Evolutionary conservation across 169 alveolate genomes (phyloP).

Genomic region (Theileria parva): DNA sequence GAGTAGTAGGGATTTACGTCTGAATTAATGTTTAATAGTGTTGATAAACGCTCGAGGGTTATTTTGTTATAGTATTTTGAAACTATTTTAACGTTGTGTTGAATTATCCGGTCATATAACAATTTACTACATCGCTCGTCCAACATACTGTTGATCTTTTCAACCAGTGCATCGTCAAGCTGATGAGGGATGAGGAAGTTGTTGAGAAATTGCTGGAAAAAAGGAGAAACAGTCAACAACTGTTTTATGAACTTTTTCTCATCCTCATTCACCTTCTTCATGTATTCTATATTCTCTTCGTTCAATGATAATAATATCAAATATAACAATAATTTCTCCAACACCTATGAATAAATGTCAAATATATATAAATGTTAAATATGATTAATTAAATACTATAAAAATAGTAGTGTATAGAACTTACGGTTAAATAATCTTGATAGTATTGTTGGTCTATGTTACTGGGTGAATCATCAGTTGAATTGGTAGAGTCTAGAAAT

Average conservation of each 20-base stretch:
- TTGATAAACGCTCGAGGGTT: slow-evolving; percentile 58
- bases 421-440: neutral
- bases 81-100: slow-evolving; percentile 72
- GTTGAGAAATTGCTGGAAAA: slow-evolving; percentile 65
- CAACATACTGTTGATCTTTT: slow-evolving; percentile 32
- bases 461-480: neutral
- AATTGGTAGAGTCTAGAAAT: neutral
- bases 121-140: slow-evolving; percentile 31
- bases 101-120: slow-evolving; percentile 73
- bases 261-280: slow-evolving; percentile 36
- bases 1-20: slow-evolving; percentile 56
- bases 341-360: too few species aligned
- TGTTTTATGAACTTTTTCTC: slow-evolving; percentile 66
- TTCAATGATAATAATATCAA: slow-evolving; percentile 38
- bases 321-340: slow-evolving; percentile 49
- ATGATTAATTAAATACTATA: too few species aligned
- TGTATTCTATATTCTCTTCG: slow-evolving; percentile 32
- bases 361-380: too few species aligned
- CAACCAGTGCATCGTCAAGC: slow-evolving; percentile 48
- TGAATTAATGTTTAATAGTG: slow-evolving; percentile 38
- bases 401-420: neutral
- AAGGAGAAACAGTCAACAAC: slow-evolving; percentile 42
- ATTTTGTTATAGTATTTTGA: slow-evolving; percentile 68
- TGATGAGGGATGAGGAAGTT: slow-evolving; percentile 66
- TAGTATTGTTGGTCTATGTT: neutral